Base-by-base conservation (phyloP, 768 basidiomycete species). In the Zangia roseola region DNA sequence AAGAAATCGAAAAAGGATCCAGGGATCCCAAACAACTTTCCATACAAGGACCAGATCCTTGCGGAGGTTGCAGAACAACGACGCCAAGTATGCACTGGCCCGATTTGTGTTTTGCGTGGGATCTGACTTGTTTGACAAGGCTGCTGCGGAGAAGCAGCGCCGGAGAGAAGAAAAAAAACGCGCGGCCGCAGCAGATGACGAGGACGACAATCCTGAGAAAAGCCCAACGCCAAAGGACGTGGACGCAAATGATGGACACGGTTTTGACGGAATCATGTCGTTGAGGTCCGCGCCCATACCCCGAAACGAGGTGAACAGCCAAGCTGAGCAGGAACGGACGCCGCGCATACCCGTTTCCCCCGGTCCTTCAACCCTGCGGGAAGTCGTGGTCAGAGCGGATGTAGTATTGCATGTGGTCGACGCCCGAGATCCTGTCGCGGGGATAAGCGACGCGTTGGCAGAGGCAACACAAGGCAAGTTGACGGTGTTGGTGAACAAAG, bases 31-130 rank as follows among this genome's bases (percentile, higher is more conserved):
- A 94, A 88, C 69, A 84, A 83, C 50, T 93, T 93, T 71, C 93
- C 91, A 5, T 94, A 86, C 77, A 97, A 95, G 70, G 94, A 94
- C 60, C 85, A 92, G 69, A 87, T 97, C 54, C 74, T 97, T 24
- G 94, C 92, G 5, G 94, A 97, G 61, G 79, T 95, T 43, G 85
- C 86, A 38, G 88, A 89, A 58, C 79, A 90, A 62, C 83, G 92
- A 53, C 76, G 88, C 60, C 69, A 76, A 54, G 92, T 93, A 59
- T 17, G 35, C 25, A 45, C 34, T 38, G 2, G 16, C 40, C 36
- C 23, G 19, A 14, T 43, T 19, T 14, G 3, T 36, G 5, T 14
- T 12, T 23, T 14, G 16, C 34, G 13, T 20, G 2, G 37, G 6
- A 4, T 40, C 5, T 40, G 50, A 26, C 49, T 37, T 23, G 17